Evolutionary conservation across 2,329 filamentous ascomycete genomes (phyloP).

Genomic region (Diaporthe sp.): DNA sequence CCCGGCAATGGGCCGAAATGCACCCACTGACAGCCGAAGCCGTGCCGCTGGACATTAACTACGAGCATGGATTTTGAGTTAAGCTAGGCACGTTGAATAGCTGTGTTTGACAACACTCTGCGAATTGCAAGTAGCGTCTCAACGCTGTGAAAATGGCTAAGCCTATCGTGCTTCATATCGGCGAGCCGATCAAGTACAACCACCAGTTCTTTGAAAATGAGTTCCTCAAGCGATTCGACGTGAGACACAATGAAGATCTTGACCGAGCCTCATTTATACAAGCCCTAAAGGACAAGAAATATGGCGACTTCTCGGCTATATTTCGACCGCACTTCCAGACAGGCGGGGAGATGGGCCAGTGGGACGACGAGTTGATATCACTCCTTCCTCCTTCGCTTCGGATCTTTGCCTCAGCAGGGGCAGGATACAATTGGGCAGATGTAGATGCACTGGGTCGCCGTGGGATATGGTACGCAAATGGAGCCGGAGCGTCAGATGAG

Average conservation of each 20-base stretch:
- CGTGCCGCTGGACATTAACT: background rate
- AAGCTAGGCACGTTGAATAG: background rate
- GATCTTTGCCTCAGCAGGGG: conserved; percentile 73
- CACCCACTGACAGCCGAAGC: background rate
- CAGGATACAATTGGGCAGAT: conserved; percentile 70
- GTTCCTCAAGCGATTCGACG: conserved; percentile 50
- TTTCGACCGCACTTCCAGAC: conserved; percentile 45
- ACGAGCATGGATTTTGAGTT: background rate
- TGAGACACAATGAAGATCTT: conserved; percentile 1
- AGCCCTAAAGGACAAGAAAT: conserved; percentile 57
- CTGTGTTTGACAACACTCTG: too few relatives aligned
- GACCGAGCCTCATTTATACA: conserved; percentile 59
- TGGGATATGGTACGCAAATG: conserved; percentile 60
- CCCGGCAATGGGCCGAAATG: conserved; percentile 22
- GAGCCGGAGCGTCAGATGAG: conserved; percentile 57
- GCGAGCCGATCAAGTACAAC: conserved; percentile 63
- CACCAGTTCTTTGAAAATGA: conserved; percentile 56
- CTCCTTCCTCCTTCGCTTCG: conserved; percentile 66
- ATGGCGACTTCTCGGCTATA: conserved; percentile 60
- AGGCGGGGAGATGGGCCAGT: conserved; percentile 46
- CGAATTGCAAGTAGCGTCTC: background rate
- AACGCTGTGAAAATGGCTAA: conserved; percentile 42
- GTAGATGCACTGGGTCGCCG: conserved; percentile 58
- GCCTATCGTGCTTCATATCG: conserved; percentile 58
- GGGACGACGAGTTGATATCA: conserved; percentile 53